Conservation (phyloP, 345 rosid species). For the Noccaea caerulescens region DNA sequence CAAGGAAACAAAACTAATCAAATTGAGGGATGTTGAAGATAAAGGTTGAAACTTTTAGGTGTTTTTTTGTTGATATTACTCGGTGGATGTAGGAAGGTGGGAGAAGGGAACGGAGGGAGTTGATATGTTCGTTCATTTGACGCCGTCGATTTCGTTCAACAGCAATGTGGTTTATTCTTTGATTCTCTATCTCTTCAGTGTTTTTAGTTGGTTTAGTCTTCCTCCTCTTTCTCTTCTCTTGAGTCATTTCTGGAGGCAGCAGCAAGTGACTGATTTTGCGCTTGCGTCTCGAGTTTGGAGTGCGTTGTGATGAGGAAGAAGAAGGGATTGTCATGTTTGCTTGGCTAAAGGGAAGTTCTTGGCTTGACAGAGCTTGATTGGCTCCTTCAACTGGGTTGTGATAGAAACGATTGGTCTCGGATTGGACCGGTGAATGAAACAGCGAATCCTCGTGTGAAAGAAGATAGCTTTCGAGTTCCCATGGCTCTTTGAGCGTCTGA, state of each 20-base stretch:
- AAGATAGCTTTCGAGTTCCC: slow-evolving; percentile 70
- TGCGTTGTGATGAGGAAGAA: slow-evolving; percentile 36
- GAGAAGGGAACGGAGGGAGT: slow-evolving; percentile 66
- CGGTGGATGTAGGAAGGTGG: slow-evolving; percentile 70
- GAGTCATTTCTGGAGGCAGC: slow-evolving; percentile 32
- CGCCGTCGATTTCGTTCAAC: slow-evolving; percentile 83
- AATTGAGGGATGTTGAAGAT: neutral
- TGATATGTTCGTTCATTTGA: slow-evolving; percentile 78
- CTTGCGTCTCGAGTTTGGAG: slow-evolving; percentile 26
- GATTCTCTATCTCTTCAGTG: slow-evolving; percentile 78
- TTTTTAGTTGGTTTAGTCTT: slow-evolving; percentile 58
- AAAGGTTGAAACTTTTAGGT: slow-evolving; percentile 20
- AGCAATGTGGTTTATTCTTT: slow-evolving; percentile 85
- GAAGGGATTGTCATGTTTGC: slow-evolving; percentile 35
- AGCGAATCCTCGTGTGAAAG: slow-evolving; percentile 52
- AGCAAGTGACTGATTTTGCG: slow-evolving; percentile 29
- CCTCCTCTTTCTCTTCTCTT: slow-evolving; percentile 62
- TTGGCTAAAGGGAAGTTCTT: slow-evolving; percentile 36
- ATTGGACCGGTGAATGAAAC: slow-evolving; percentile 55
- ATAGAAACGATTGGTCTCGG: slow-evolving; percentile 51
- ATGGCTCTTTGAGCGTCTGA: slow-evolving; percentile 59
- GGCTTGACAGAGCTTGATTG: slow-evolving; percentile 44
- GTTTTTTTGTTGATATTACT: slow-evolving; percentile 42
- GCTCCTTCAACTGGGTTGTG: slow-evolving; percentile 41
- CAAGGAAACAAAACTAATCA: neutral